Percentiles rank a stretch among this genome's conserved stretches.
Conservation (phyloP, 2,329 filamentous ascomycete species). For the Monosporascus sp. region DNA sequence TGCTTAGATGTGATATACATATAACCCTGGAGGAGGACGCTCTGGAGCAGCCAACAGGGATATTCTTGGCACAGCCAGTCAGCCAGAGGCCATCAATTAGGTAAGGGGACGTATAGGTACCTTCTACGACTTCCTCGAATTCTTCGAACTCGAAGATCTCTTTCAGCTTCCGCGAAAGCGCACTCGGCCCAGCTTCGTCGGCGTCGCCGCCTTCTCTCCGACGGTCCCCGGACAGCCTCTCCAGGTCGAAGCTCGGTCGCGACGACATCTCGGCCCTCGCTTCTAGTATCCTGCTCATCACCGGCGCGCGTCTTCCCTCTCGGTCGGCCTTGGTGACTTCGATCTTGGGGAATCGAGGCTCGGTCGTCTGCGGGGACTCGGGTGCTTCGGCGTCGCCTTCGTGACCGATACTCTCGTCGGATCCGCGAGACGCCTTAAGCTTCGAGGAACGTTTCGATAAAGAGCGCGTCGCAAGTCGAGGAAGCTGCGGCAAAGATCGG, state of each 20-base stretch:
- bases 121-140: constrained; percentile 77
- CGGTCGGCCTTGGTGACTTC: constrained; percentile 22
- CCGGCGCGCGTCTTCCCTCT: constrained; percentile 53
- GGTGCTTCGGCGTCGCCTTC: constrained; percentile 15
- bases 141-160: constrained; percentile 81
- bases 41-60: constrained; percentile 88
- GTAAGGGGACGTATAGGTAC: constrained; percentile 33
- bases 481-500: constrained; percentile 58
- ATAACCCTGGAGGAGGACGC: constrained; percentile 85
- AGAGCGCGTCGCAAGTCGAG: constrained; percentile 35
- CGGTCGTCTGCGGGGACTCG: constrained; percentile 3
- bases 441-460: constrained; percentile 34
- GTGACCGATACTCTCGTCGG: constrained; percentile 24
- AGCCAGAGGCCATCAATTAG: constrained; percentile 1
- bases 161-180: constrained; percentile 66
- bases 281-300: constrained; percentile 74
- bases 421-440: constrained; percentile 32
- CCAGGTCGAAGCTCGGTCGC: constrained; percentile 52
- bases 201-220: constrained; percentile 21
- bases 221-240: constrained; percentile 37
- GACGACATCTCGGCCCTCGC: constrained; percentile 60
- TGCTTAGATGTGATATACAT: constrained; percentile 93
- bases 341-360: constrained; percentile 17
- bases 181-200: constrained; percentile 42
- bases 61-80: constrained; percentile 55